Evolutionary conservation across 1,139 yeast genomes (phyloP).

Genomic region (Candida smagusa): DNA sequence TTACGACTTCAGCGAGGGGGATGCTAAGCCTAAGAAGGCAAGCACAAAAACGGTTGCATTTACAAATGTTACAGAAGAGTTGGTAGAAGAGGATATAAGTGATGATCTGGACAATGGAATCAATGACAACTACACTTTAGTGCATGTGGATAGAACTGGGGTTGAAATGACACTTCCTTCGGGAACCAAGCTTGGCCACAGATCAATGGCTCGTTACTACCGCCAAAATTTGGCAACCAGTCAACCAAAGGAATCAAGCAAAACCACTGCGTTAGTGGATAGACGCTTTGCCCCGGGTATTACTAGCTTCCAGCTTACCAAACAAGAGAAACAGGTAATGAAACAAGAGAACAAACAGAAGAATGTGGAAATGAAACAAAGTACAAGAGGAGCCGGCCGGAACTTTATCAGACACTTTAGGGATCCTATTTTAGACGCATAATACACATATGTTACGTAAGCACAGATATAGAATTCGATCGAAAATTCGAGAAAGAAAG

Average conservation of each 20-base stretch:
- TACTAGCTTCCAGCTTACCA: conserved; percentile 25
- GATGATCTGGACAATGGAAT: conserved; percentile 8
- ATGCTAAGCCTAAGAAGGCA: conserved; percentile 9
- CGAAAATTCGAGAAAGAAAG: conserved; percentile 7
- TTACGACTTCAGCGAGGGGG: conserved; percentile 36
- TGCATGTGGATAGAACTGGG: conserved; percentile 37
- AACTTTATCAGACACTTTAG: conserved; percentile 39
- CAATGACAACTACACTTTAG: conserved; percentile 30
- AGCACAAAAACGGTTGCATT: conserved; percentile 20
- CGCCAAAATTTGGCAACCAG: conserved; percentile 36
- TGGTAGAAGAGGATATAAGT: conserved; percentile 7
- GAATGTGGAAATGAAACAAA: conserved; percentile 22
- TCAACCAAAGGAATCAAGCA: conserved; percentile 24
- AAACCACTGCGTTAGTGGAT: conserved; percentile 39
- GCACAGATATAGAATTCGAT: conserved; percentile 6
- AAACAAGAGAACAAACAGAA: conserved; percentile 22
- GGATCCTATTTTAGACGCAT: conserved; percentile 33
- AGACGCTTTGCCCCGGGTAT: conserved; percentile 42
- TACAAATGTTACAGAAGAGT: conserved; percentile 12
- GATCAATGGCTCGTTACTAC: conserved; percentile 43
- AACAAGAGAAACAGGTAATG: conserved; percentile 33
- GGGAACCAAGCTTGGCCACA: conserved; percentile 49
- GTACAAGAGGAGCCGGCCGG: conserved; percentile 24
- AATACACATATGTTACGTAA: conserved; percentile 3
- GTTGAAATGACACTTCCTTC: conserved; percentile 44